Evolutionary conservation across 768 basidiomycete species (phyloP).

Genomic region (Inosperma sp.): DNA sequence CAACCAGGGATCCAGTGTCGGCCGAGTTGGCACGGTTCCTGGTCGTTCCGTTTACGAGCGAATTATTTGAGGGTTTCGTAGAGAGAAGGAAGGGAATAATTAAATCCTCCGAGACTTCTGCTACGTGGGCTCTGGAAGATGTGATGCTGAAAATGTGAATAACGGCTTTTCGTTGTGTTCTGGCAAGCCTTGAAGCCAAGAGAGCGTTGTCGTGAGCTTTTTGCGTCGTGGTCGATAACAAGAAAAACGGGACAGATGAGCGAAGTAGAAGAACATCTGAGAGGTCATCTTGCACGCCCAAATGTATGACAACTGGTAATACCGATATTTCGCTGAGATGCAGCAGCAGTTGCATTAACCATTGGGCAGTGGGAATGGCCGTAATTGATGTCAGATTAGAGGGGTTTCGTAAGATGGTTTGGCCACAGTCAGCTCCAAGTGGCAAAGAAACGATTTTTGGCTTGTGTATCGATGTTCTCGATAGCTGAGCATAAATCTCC

Average conservation of each 20-base stretch:
- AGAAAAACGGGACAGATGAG: conserved; percentile 73
- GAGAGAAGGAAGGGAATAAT: conserved; percentile 58
- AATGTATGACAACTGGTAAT: conserved; percentile 65
- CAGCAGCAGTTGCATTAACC: conserved; percentile 57
- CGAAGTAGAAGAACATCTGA: conserved; percentile 73
- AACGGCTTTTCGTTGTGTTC: conserved; percentile 66
- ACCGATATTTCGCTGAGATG: conserved; percentile 65
- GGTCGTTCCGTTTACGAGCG: conserved; percentile 29
- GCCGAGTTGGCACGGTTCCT: too few species aligned
- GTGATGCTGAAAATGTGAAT: conserved; percentile 74
- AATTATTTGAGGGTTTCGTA: conserved; percentile 35
- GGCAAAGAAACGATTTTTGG: conserved; percentile 50
- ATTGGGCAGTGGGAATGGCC: conserved; percentile 45
- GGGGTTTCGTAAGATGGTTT: conserved; percentile 48
- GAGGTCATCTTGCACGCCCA: conserved; percentile 62
- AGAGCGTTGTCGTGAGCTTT: conserved; percentile 89
- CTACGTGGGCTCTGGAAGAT: conserved; percentile 34
- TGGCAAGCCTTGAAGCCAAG: conserved; percentile 77
- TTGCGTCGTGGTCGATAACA: conserved; percentile 72
- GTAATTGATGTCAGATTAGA: conserved; percentile 58
- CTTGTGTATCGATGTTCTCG: conserved; percentile 32
- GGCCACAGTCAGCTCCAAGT: conserved; percentile 60
- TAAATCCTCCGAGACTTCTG: conserved; percentile 54
- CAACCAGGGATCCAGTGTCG: too few species aligned
- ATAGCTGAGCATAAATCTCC: conserved; percentile 34